phyloP scores from a whole-genome alignment of 768 basidiomycete genomes.

The Daedaleopsis nitida region DNA sequence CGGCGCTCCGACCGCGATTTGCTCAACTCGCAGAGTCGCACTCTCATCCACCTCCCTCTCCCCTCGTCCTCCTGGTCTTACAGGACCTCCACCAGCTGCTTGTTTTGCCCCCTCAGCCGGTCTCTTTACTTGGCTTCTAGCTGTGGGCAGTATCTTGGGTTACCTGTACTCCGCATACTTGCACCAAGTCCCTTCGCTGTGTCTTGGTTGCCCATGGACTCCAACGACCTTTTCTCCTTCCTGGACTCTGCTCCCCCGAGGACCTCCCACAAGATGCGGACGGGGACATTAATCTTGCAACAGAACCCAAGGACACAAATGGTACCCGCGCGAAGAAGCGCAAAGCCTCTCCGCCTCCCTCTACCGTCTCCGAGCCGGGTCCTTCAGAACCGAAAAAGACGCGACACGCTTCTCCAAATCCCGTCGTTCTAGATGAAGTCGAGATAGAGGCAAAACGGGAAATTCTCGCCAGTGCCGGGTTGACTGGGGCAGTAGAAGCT shows the following conservation, averaged over 20 bases:
- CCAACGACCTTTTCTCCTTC: conserved; percentile 66
- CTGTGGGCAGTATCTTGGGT: no score
- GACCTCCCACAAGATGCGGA: conserved; percentile 36
- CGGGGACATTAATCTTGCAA: conserved; percentile 36
- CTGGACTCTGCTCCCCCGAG: conserved; percentile 46
- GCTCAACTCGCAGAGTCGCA: no score
- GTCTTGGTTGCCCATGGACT: conserved; percentile 10
- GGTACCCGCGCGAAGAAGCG: conserved; percentile 40
- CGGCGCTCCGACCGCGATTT: no score
- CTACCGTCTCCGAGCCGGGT: conserved; percentile 35
- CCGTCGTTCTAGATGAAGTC: conserved; percentile 90
- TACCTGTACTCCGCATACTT: no score
- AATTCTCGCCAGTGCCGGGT: conserved; percentile 84
- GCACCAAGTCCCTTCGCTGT: no score
- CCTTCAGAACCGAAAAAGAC: conserved; percentile 56
- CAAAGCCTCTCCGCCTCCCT: conserved; percentile 34
- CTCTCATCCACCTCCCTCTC: no score
- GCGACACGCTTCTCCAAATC: conserved; percentile 62
- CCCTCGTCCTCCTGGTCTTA: no score
- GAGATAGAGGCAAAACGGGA: conserved; percentile 93
- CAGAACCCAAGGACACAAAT: conserved; percentile 30
- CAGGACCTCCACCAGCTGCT: no score
- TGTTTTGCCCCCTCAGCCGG: no score
- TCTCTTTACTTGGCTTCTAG: no score
- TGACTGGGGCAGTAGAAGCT: conserved; percentile 69